These are phyloP conservation scores for Nemania serpens DNA, from an alignment of 2,329 filamentous ascomycete species.

Conservation along the genomic window DNA sequence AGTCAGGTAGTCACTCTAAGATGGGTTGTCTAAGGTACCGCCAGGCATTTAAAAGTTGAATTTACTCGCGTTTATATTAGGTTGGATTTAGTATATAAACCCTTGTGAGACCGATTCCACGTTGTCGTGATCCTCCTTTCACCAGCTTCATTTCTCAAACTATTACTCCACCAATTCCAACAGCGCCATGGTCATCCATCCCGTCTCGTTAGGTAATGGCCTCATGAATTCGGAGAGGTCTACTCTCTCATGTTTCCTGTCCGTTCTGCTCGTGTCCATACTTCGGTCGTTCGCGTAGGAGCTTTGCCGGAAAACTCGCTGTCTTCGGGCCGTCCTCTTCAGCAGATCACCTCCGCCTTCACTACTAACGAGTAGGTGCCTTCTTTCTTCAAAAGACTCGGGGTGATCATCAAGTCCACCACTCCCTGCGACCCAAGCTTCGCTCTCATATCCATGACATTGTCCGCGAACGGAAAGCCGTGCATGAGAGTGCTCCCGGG, in stretches of 20 bases:
- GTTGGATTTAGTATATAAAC: background rate
- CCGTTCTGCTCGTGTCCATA: background rate
- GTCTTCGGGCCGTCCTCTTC: background rate
- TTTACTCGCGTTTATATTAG: too few relatives aligned
- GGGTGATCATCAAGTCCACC: conserved; percentile 40
- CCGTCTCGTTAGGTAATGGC: background rate
- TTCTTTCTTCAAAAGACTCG: conserved; percentile 36
- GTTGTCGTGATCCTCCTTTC: background rate
- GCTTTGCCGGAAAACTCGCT: too few relatives aligned
- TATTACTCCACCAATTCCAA: background rate
- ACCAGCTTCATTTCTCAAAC: background rate
- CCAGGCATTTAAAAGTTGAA: background rate
- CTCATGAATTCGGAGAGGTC: background rate
- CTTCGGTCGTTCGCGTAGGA: too few relatives aligned
- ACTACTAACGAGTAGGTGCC: conserved; percentile 33
- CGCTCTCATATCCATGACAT: conserved; percentile 34
- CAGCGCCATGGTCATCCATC: background rate
- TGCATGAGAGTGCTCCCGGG: conserved; percentile 33
- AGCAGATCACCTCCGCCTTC: conserved; percentile 40
- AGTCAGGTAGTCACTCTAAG: too few relatives aligned
- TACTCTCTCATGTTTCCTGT: background rate
- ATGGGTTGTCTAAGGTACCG: too few relatives aligned
- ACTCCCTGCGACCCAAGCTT: conserved; percentile 26
- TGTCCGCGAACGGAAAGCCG: conserved; percentile 31
- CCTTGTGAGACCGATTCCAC: background rate